phyloP scores from a whole-genome alignment of 2,329 filamentous ascomycete species.

The Fusarium guadeloupense region DNA sequence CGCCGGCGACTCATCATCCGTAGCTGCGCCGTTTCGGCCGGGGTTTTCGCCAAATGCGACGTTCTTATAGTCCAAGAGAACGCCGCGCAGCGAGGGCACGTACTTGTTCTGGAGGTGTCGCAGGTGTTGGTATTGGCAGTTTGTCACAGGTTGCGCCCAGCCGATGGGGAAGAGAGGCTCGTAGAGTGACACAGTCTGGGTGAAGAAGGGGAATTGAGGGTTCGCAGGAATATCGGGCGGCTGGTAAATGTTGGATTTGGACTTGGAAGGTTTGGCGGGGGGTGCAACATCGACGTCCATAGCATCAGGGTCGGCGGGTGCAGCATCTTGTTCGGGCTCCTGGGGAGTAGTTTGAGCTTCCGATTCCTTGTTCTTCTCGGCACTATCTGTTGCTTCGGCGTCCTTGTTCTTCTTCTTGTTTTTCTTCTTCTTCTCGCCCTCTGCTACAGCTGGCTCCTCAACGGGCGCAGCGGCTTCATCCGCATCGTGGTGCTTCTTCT shows the following conservation, averaged over 20 bases:
- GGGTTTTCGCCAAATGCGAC: slow-evolving; percentile 70
- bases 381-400: slow-evolving; percentile 32
- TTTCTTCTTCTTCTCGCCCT: slow-evolving; percentile 46
- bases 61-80: slow-evolving; percentile 79
- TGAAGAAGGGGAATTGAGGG: slow-evolving; percentile 75
- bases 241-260: slow-evolving; percentile 49
- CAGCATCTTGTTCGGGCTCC: slow-evolving; percentile 20
- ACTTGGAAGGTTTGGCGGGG: slow-evolving; percentile 41
- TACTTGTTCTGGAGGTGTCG: slow-evolving; percentile 80
- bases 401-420: slow-evolving; percentile 40
- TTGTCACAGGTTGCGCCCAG: slow-evolving; percentile 74
- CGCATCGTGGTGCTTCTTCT: slow-evolving; percentile 44
- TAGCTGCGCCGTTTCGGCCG: slow-evolving; percentile 57
- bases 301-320: slow-evolving; percentile 42
- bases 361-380: no score
- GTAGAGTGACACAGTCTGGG: slow-evolving; percentile 83
- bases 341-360: slow-evolving; percentile 16
- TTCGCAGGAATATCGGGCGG: slow-evolving; percentile 52
- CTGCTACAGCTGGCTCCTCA: slow-evolving; percentile 12
- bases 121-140: slow-evolving; percentile 77
- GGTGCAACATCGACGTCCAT: slow-evolving; percentile 54
- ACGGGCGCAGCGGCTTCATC: slow-evolving; percentile 16
- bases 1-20: slow-evolving; percentile 59
- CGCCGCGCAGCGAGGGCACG: slow-evolving; percentile 74
- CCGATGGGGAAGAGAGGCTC: slow-evolving; percentile 77